Conservation (phyloP, 805 yeast species). For the Starmerella etchellsii region DNA sequence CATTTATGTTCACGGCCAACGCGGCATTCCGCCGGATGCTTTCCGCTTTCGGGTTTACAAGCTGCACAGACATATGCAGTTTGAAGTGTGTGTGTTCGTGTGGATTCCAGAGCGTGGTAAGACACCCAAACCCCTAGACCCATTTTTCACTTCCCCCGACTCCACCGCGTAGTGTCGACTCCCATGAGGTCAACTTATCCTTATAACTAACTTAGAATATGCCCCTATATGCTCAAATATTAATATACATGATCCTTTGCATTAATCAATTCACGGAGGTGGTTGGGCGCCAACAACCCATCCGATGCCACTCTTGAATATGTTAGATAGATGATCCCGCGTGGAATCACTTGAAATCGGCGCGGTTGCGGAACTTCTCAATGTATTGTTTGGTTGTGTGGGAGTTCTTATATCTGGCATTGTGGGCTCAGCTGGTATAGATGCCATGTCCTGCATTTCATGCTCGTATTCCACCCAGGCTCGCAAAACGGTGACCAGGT, state of each 20-base stretch:
- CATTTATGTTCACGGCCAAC: conserved; percentile 82
- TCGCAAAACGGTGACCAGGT: conserved; percentile 41
- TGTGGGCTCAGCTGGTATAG: no score
- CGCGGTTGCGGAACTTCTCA: no score
- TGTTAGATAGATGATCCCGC: conserved; percentile 36
- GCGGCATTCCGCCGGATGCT: conserved; percentile 93
- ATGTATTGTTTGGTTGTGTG: no score
- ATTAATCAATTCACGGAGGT: background rate
- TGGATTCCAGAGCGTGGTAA: background rate
- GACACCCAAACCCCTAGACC: no score
- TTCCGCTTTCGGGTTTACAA: conserved; percentile 94
- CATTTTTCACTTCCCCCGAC: no score
- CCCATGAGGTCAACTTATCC: no score
- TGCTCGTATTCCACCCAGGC: conserved; percentile 39
- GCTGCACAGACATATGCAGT: conserved; percentile 39
- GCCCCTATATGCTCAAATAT: no score
- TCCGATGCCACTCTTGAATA: conserved; percentile 44
- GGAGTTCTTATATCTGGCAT: no score
- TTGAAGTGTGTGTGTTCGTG: background rate
- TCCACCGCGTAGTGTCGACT: no score
- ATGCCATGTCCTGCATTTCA: conserved; percentile 6
- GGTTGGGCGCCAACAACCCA: conserved; percentile 49
- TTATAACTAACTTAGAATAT: no score
- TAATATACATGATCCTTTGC: no score
- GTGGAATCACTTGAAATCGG: no score